Conservation (phyloP, 164 flowering plant genomes). For the Tetrastigma voinierianum region DNA sequence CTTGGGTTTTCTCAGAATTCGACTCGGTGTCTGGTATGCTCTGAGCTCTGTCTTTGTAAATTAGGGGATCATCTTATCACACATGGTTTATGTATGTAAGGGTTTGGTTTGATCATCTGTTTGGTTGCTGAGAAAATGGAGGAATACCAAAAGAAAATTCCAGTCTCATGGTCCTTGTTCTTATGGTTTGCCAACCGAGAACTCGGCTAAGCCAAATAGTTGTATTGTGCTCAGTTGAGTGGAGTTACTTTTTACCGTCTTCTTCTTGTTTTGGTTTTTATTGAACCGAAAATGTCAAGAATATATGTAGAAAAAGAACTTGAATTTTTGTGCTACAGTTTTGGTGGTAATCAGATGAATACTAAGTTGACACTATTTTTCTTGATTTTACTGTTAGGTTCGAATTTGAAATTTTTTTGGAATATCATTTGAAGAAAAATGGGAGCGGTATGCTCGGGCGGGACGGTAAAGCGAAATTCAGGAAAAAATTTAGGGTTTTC, state of each 20-base stretch:
- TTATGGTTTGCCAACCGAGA: neutral
- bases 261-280: no score
- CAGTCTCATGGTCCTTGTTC: neutral
- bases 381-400: neutral
- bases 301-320: no score
- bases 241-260: no score
- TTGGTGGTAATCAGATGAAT: conserved; percentile 2
- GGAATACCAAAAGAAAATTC: neutral
- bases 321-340: no score
- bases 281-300: no score
- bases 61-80: neutral
- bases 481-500: conserved; percentile 25
- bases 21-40: neutral
- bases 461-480: conserved; percentile 17
- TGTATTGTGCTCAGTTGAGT: neutral
- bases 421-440: conserved; percentile 17
- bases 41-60: neutral
- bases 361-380: neutral
- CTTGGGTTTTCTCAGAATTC: no score
- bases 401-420: neutral
- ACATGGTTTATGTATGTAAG: neutral
- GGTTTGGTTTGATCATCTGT: no score
- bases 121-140: conserved; percentile 8
- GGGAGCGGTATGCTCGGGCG: conserved; percentile 65
- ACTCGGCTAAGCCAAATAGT: conserved; percentile 1